Evolutionary conservation across 176 grass and related monocot species (phyloP).

Genomic region (Cocos nucifera): DNA sequence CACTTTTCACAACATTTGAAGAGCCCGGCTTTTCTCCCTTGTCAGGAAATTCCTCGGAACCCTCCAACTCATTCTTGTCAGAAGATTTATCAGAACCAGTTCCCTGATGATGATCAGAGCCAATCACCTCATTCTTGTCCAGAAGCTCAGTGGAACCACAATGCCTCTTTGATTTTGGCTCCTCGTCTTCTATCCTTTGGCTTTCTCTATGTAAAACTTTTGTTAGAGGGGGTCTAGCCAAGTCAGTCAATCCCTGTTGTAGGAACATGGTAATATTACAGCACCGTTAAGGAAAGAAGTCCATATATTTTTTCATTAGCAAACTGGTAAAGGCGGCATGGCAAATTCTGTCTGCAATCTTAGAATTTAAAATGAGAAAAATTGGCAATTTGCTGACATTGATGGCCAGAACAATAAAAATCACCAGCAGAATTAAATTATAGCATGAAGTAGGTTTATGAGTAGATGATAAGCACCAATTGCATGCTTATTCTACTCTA

Average conservation of each 20-base stretch:
- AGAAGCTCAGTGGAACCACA: constrained; percentile 16
- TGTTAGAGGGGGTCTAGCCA: constrained; percentile 21
- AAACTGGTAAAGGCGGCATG: too few relatives aligned
- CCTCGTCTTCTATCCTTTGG: constrained; percentile 14
- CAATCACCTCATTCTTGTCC: not conserved
- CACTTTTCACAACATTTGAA: constrained; percentile 13
- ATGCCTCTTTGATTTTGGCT: constrained; percentile 30
- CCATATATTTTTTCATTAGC: too few relatives aligned
- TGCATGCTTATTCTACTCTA: too few relatives aligned
- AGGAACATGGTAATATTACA: not conserved
- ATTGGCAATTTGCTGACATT: too few relatives aligned
- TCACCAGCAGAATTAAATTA: too few relatives aligned
- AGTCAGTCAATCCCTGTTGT: constrained; percentile 22
- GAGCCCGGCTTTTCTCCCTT: constrained; percentile 10
- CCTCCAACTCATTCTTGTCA: not conserved
- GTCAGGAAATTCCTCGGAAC: not conserved
- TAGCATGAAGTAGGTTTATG: too few relatives aligned
- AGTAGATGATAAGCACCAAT: too few relatives aligned
- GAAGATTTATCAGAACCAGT: not conserved
- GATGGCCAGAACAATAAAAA: too few relatives aligned
- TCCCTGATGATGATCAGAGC: not conserved
- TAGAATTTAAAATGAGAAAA: too few relatives aligned
- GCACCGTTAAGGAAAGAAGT: too few relatives aligned
- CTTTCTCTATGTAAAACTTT: constrained; percentile 4
- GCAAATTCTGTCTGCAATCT: too few relatives aligned